Percentiles rank a stretch among this genome's conserved stretches.
Evolutionary conservation across 148 eudicot species (phyloP).

Genomic region (Persicaria maculosa): DNA sequence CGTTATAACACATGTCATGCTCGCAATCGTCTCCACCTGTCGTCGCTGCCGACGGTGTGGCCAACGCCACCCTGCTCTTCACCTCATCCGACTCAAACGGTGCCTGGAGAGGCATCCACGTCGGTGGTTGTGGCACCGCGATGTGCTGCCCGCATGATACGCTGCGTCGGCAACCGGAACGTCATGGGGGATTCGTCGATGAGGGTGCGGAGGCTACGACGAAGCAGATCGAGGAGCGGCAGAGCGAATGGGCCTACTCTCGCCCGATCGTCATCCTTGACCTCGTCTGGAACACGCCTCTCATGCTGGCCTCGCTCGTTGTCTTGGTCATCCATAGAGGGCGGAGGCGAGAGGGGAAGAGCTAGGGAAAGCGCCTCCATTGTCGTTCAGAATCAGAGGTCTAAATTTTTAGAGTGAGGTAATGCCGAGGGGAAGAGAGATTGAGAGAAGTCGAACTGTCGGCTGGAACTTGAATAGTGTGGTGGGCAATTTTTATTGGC

Average conservation of each 20-base stretch:
- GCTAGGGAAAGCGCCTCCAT: too few relatives aligned
- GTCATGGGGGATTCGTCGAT: slow-evolving; percentile 59
- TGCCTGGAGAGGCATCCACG: neutral
- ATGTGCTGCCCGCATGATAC: slow-evolving; percentile 58
- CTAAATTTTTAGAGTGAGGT: too few relatives aligned
- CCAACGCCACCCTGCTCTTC: slow-evolving; percentile 39
- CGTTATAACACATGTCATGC: slow-evolving; percentile 13
- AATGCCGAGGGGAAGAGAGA: too few relatives aligned
- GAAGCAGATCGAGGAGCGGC: slow-evolving; percentile 64
- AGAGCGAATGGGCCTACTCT: slow-evolving; percentile 71
- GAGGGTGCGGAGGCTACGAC: slow-evolving; percentile 61
- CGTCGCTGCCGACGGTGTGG: slow-evolving; percentile 5
- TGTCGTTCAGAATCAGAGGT: too few relatives aligned
- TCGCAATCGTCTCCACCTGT: slow-evolving; percentile 20
- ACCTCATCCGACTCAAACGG: slow-evolving; percentile 9
- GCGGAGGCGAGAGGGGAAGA: too few relatives aligned
- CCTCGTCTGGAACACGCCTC: slow-evolving; percentile 56
- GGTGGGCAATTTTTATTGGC: too few relatives aligned
- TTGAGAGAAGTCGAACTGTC: too few relatives aligned
- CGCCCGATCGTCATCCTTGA: slow-evolving; percentile 52
- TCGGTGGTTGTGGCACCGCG: slow-evolving; percentile 24
- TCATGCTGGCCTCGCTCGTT: slow-evolving; percentile 29
- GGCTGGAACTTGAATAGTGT: too few relatives aligned
- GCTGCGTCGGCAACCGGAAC: slow-evolving; percentile 49
- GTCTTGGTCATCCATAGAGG: slow-evolving; percentile 38